phyloP scores from a whole-genome alignment of 768 basidiomycete genomes.

The Tylopilus plumbeoviolaceoides region DNA sequence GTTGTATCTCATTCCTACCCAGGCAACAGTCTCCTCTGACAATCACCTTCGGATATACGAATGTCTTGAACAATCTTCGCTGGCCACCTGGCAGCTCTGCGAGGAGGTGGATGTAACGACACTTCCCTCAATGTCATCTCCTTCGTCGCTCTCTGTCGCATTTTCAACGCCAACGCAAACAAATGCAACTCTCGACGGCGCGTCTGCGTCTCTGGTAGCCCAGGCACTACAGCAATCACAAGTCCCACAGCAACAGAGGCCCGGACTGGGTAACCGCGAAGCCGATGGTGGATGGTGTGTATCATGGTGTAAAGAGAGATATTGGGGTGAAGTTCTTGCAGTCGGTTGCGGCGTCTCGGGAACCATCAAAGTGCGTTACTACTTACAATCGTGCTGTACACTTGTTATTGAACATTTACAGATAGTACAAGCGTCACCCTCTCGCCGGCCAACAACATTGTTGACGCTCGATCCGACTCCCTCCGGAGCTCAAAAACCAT shows the following conservation, averaged over 20 bases:
- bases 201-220: slow-evolving; percentile 56
- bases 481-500: slow-evolving; percentile 10
- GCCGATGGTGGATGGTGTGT: slow-evolving; percentile 92
- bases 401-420: slow-evolving; percentile 24
- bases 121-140: slow-evolving; percentile 42
- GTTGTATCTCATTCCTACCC: background rate
- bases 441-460: slow-evolving; percentile 61
- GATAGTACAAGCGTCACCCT: slow-evolving; percentile 73
- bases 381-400: background rate
- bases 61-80: slow-evolving; percentile 69
- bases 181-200: slow-evolving; percentile 47
- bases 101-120: slow-evolving; percentile 73
- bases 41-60: slow-evolving; percentile 87
- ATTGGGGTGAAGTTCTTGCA: slow-evolving; percentile 92
- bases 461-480: slow-evolving; percentile 52
- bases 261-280: slow-evolving; percentile 64
- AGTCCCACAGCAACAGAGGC: slow-evolving; percentile 31
- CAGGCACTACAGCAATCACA: slow-evolving; percentile 58
- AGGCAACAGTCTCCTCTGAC: slow-evolving; percentile 91
- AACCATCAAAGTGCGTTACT: slow-evolving; percentile 61
- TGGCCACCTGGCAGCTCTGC: slow-evolving; percentile 69
- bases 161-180: slow-evolving; percentile 73
- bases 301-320: slow-evolving; percentile 93
- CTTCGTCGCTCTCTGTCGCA: slow-evolving; percentile 51
- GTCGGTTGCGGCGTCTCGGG: slow-evolving; percentile 70